These are phyloP conservation scores for Psophocarpus tetragonolobus DNA, from an alignment of 306 rosid species.

Conservation along the genomic window DNA sequence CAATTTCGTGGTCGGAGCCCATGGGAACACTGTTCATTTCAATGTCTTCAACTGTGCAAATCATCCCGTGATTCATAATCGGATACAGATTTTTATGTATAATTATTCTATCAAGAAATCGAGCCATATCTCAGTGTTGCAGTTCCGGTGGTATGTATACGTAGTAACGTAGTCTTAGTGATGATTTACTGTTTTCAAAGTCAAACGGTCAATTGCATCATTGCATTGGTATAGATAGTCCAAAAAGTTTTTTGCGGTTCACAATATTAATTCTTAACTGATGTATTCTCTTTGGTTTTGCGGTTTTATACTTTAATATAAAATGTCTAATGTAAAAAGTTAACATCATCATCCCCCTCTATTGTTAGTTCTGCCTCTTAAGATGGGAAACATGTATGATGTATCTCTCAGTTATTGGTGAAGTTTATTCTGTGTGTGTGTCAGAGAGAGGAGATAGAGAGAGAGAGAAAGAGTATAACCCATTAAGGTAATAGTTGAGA, in stretches of 20 bases:
- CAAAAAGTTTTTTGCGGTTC: slow-evolving; percentile 26
- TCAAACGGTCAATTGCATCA: slow-evolving; percentile 21
- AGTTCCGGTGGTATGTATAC: neutral
- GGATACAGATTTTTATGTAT: slow-evolving; percentile 26
- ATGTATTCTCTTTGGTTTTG: neutral
- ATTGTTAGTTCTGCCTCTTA: neutral
- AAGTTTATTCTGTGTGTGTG: slow-evolving; percentile 15
- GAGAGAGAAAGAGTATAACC: neutral
- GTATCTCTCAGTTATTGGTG: neutral
- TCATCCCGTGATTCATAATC: slow-evolving; percentile 9
- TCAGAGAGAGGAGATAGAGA: slow-evolving; percentile 27
- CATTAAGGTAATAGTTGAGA: slow-evolving; percentile 56
- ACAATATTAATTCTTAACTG: neutral
- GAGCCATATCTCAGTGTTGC: slow-evolving; percentile 16
- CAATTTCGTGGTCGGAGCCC: slow-evolving; percentile 52
- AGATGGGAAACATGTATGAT: neutral
- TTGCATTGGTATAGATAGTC: slow-evolving; percentile 12
- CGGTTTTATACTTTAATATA: neutral
- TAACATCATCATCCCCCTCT: neutral
- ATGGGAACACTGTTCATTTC: slow-evolving; percentile 46
- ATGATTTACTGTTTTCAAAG: slow-evolving; percentile 29
- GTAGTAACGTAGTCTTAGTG: neutral
- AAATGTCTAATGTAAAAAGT: neutral
- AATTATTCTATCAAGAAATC: slow-evolving; percentile 30
- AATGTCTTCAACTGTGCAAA: slow-evolving; percentile 21